phyloP scores from a whole-genome alignment of 768 basidiomycete species.

The Trametes meyenii region DNA sequence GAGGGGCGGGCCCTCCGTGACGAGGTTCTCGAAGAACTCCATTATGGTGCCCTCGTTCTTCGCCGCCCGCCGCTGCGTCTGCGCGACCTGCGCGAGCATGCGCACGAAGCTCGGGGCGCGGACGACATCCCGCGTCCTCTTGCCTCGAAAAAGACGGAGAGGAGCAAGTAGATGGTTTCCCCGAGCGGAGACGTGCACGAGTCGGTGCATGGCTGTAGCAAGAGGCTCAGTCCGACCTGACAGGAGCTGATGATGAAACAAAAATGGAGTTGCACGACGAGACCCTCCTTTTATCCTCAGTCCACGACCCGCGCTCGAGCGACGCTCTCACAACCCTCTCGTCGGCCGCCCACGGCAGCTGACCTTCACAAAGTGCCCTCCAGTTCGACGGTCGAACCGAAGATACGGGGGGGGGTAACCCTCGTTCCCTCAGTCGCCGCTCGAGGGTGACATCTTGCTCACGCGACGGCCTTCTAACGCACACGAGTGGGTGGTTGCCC shows the following conservation, averaged over 20 bases:
- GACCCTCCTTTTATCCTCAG: background rate
- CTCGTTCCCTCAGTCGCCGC: background rate
- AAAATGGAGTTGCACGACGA: no score
- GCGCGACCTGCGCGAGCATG: background rate
- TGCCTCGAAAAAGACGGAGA: background rate
- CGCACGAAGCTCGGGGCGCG: background rate
- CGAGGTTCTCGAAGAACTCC: slow-evolving; percentile 49
- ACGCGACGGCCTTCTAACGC: background rate
- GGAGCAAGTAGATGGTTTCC: background rate
- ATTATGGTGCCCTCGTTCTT: slow-evolving; percentile 46
- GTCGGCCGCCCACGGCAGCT: background rate
- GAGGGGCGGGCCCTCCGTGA: slow-evolving; percentile 43
- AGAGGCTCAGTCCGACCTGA: no score
- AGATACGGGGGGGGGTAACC: background rate
- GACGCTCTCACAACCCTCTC: background rate
- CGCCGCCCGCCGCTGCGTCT: slow-evolving; percentile 1
- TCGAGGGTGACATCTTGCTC: background rate
- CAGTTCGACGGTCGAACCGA: background rate
- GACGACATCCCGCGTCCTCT: background rate
- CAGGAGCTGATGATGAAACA: no score
- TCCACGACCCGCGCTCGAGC: background rate
- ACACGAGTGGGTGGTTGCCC: background rate
- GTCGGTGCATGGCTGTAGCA: no score
- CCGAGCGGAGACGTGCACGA: no score
- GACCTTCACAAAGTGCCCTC: background rate